Percentiles rank a stretch among this genome's conserved stretches.
Conservation (phyloP, 163 green algal species). For the Scenedesmus sp. region DNA sequence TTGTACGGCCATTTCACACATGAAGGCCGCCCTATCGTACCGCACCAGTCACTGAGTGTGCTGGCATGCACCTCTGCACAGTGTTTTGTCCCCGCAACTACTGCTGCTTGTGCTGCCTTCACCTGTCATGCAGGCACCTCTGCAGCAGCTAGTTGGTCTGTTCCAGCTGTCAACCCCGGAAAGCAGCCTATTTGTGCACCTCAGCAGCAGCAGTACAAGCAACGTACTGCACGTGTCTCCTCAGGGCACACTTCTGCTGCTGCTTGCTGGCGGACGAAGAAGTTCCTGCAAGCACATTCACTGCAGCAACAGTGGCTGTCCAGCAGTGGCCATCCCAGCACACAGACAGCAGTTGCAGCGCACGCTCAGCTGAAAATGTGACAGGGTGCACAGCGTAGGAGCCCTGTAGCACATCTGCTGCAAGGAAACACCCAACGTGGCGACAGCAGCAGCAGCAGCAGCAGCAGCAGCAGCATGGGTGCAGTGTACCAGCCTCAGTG, state of each 20-base stretch:
- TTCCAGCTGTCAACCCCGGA: not conserved
- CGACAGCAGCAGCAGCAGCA: slow-evolving; percentile 22
- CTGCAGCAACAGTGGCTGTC: not conserved
- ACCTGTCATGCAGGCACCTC: not conserved
- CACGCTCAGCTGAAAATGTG: not conserved
- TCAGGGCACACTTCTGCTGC: too few relatives aligned
- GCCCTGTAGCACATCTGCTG: not conserved
- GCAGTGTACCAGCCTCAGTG: slow-evolving; percentile 58
- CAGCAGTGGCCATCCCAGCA: not conserved
- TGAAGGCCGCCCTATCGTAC: too few relatives aligned
- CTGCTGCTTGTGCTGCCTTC: too few relatives aligned
- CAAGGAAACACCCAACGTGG: not conserved
- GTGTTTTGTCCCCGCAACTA: too few relatives aligned
- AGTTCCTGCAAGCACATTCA: not conserved
- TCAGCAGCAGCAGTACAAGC: not conserved
- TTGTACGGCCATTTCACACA: too few relatives aligned
- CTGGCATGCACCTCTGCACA: too few relatives aligned
- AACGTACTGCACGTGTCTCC: too few relatives aligned
- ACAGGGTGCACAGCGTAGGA: not conserved
- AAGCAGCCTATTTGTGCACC: not conserved
- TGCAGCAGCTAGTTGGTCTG: not conserved
- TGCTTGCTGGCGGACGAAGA: not conserved
- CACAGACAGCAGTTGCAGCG: not conserved
- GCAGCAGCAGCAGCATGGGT: slow-evolving; percentile 44
- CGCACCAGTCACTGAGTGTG: too few relatives aligned